These are phyloP conservation scores for Ogataea parapolymorpha DNA, from an alignment of 805 yeast genomes.

Conservation along the genomic window DNA sequence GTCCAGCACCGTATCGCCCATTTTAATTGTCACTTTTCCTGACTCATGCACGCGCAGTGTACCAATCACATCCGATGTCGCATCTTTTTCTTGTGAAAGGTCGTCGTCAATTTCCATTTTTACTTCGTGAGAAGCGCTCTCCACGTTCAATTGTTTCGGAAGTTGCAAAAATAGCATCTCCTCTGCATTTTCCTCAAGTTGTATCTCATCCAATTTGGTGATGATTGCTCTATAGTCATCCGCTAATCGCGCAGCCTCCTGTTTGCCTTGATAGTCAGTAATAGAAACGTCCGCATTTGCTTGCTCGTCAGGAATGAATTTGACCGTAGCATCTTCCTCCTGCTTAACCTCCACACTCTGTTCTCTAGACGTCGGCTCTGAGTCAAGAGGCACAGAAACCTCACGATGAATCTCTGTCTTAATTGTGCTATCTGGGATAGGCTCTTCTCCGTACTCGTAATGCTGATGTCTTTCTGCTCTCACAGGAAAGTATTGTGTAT, in stretches of 20 bases:
- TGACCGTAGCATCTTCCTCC: constrained; percentile 11
- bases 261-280: constrained; percentile 32
- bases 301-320: constrained; percentile 12
- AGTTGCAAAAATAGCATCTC: constrained; percentile 29
- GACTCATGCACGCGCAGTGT: constrained; percentile 74
- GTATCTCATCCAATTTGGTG: constrained; percentile 17
- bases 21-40: constrained; percentile 71
- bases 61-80: constrained; percentile 62
- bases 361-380: constrained; percentile 25
- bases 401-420: constrained; percentile 33
- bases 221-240: constrained; percentile 40
- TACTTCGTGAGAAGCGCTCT: constrained; percentile 20
- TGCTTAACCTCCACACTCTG: constrained; percentile 21
- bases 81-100: background rate
- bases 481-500: constrained; percentile 62
- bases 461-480: constrained; percentile 58
- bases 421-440: constrained; percentile 30
- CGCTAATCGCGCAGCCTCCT: constrained; percentile 33
- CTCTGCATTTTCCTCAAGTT: constrained; percentile 7
- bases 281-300: constrained; percentile 16
- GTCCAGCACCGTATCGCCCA: constrained; percentile 69
- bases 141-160: constrained; percentile 22
- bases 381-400: constrained; percentile 17
- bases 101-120: constrained; percentile 10
- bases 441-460: constrained; percentile 34